Evolutionary conservation across 805 yeast species (phyloP), one percentile per base, ranked within the genome.

Genomic region (Yueomyces sinensis): DNA sequence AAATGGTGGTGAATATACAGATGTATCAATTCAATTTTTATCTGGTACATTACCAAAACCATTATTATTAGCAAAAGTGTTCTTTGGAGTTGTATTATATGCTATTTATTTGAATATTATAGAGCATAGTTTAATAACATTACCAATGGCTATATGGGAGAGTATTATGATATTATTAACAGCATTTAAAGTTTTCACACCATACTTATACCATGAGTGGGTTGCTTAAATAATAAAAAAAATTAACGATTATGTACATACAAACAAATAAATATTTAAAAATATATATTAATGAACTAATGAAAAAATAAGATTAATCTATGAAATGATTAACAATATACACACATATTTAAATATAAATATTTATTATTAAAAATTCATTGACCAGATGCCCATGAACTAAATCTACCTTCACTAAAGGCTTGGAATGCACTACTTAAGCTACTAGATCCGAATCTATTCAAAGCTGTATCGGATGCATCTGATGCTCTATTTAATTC

Each of bases 1-100:
- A 52, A 67, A 71, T 34, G 98, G 97, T 29, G 96, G 96, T 17
- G 73, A 65, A 34, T 79, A 86, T 50, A 72, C 82, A 14, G 53
- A 59, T 16, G 78, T 78, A 5, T 98, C 98, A 6, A 76, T 84
- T 34, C 78, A 83, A 4, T 72, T 91, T 49, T 67, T 91, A 35
- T 70, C 87, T 37, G 98, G 96, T 13, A 65, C 84, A 49, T 59
- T 72, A 37, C 93, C 94, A 32, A 68, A 66, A 44, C 95, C 95
- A 13, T 62, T 71, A 52, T 49, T 72, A 32, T 67, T 91, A 40
- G 75, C 93, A 50, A 71, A 76, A 56, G 95, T 89, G 47, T 91
- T 91, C 59, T 83, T 83, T 59, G 68, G 79, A 32, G 97, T 91
- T 34, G 97, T 95, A 2, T 71, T 89, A 46, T 87, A 81, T 54